Percentiles rank a stretch among this genome's conserved stretches.
These are phyloP conservation scores for Prunus mira DNA, from an alignment of 306 rosid species.

Conservation along the genomic window DNA sequence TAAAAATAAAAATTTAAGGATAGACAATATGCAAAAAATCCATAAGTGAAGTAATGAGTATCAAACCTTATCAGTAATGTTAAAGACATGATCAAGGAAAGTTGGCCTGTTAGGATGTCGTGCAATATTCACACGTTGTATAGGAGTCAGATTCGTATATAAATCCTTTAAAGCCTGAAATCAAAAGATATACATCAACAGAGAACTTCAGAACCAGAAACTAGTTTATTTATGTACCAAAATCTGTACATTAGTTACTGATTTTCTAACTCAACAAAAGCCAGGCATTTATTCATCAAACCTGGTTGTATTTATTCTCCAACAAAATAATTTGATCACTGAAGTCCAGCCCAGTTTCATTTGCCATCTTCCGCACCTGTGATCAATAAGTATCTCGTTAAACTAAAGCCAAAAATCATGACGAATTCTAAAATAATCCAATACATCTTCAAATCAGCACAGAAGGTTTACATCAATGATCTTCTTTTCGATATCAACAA, in stretches of 20 bases:
- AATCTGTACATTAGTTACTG: not conserved
- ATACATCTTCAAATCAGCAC: conserved; percentile 17
- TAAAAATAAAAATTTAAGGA: not conserved
- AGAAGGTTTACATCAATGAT: conserved; percentile 58
- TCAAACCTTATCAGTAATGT: conserved; percentile 84
- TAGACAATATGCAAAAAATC: conserved; percentile 20
- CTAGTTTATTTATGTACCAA: not conserved
- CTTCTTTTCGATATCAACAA: conserved; percentile 75
- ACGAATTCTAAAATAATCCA: conserved; percentile 9
- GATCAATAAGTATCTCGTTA: conserved; percentile 8
- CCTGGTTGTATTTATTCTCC: conserved; percentile 82
- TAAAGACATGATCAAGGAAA: conserved; percentile 84
- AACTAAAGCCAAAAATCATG: conserved; percentile 5
- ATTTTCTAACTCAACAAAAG: not conserved
- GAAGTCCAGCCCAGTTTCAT: conserved; percentile 89
- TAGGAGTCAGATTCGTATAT: conserved; percentile 68
- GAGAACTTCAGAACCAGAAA: conserved; percentile 10
- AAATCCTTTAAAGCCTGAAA: conserved; percentile 76
- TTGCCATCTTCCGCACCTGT: conserved; percentile 85
- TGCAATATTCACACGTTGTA: conserved; percentile 79
- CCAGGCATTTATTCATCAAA: conserved; percentile 19
- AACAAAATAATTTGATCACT: conserved; percentile 68
- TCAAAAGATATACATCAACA: conserved; percentile 23
- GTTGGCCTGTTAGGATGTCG: conserved; percentile 99
- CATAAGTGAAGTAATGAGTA: conserved; percentile 1